Conservation (phyloP, 352 stramenopile species). For the Phytophthora tentaculata region DNA sequence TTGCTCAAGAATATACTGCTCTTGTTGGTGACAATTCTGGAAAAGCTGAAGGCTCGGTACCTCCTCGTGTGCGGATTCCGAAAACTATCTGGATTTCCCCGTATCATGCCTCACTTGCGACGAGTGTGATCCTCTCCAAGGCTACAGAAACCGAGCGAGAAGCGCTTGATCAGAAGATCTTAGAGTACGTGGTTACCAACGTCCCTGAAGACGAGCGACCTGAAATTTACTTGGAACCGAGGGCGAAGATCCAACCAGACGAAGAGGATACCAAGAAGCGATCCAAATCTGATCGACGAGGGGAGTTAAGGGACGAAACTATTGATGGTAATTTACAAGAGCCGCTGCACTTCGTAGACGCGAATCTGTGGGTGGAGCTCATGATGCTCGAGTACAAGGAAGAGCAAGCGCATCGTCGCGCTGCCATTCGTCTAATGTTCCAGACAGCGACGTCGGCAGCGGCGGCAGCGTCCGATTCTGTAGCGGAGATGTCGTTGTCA, state of each 20-base stretch:
- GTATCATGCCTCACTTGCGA: conserved; percentile 76
- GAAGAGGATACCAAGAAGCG: conserved; percentile 19
- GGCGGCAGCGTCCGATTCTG: conserved; percentile 14
- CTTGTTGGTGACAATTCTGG: not conserved
- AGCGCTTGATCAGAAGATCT: conserved; percentile 68
- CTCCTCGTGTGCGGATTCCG: conserved; percentile 38
- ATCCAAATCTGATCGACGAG: conserved; percentile 16
- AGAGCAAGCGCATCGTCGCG: conserved; percentile 90
- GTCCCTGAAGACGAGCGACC: conserved; percentile 67
- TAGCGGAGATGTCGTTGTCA: conserved; percentile 31
- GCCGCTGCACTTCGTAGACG: conserved; percentile 67
- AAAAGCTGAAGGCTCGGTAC: not conserved
- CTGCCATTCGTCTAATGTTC: conserved; percentile 93
- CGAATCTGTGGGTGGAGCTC: conserved; percentile 81
- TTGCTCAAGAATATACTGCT: conserved; percentile 53
- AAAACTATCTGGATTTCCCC: conserved; percentile 86
- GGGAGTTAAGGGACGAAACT: conserved; percentile 11
- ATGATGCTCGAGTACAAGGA: conserved; percentile 93
- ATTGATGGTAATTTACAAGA: not conserved
- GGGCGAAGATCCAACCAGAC: not conserved
- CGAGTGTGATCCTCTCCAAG: conserved; percentile 74
- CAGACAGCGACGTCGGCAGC: conserved; percentile 72
- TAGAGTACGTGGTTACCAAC: conserved; percentile 70
- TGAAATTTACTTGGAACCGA: conserved; percentile 46
- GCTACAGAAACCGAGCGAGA: conserved; percentile 65